Base-by-base conservation (phyloP, 2,329 filamentous ascomycete genomes). In the Chaetomiaceae sp. region DNA sequence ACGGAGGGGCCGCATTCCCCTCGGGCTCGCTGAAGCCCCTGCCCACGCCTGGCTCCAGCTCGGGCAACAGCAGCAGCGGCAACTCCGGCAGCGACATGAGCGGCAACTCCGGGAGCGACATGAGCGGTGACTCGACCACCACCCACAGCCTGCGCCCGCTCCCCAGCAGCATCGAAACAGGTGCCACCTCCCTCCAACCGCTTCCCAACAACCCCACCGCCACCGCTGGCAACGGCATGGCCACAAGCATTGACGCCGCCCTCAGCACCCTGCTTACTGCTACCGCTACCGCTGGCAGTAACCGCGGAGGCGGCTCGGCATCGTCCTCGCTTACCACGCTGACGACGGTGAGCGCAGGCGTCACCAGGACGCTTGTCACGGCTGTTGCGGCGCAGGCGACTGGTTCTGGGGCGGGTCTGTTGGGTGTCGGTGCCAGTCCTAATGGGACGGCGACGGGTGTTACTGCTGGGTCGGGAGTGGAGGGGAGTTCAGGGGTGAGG, bases 301-400 rank as follows among this genome's bases (percentile, higher is more conserved):
- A 36, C 12, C 6, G 29, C 20, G 36, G 25, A 3, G 4, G 27
- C 12, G 27, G 12, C 17, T 27, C 25, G 4, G 40, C n/a, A 4
- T 14, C 42, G n/a, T 36, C 23, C 22, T n/a, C 15, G 42, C 37
- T 56, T 19, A 54, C 42, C 6, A 56, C 54, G 4, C 29, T 56
- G 22, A 56, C 54, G 14, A 56, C 37, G 23, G 51, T 56, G 20
- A 44, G 36, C 15, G 19, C 47, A 12, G 54, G 54, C 6, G 47
- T 51, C 8, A 56, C 50, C 8, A 33, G 33, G 7, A 56, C 54
- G 4, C 8, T 56, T 37, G 27, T 53, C 4, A 56, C 54, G 2
- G 39, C 53, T 6, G 42, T 46, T 15, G 48, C 45, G 23, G 46
- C 37, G 37, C 51, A 54, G 55, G 48, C 54, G 7, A 19, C 27